Base-by-base conservation (phyloP, 257 asterid species). In the Lithospermum erythrorhizon region DNA sequence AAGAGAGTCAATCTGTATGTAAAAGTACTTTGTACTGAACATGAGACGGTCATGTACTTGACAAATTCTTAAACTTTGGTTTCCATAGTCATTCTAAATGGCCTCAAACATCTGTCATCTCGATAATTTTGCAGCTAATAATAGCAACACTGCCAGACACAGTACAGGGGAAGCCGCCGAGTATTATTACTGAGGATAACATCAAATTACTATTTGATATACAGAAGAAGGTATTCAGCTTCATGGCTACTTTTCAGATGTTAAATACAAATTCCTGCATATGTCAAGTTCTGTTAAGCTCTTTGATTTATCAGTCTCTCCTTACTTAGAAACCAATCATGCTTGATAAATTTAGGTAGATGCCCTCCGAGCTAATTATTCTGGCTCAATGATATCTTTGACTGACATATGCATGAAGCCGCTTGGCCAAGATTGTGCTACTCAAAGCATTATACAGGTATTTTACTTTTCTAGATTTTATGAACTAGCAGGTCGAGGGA, bases 351-450 rank as follows among this genome's bases (percentile, higher is more conserved):
- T 68, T 63, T 68, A 93, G 99, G 95, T 93, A 75, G 97, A 93
- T 79, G 90, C 84, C 20, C 83, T 89, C 75, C 76, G 77, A 79
- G 97, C 86, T 30, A 93, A 89, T 73, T 81, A 67, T 77, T 89
- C 96, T 18, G 95, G 97, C 70, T 64, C 87, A 48, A 71, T 78
- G 89, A 89, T 93, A 65, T 80, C 96, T 70, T 79, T 93, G 70
- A 72, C 87, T 20, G 99, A 93, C 77, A 89, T 93, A 72, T 93
- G 99, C 86, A 64, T 93, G 95, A 93, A 93, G 84, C 99, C 99
- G 55, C 97, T 93, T 19, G 97, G 99, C 67, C 78, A 73, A 54
- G 99, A 85, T 71, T 93, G 99, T 74, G 99, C 96, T 56, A 89
- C 99, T 57, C 99, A 93, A 80, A 93, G 89, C 66, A 80, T 93